Evolutionary conservation across 768 basidiomycete genomes (phyloP).

Genomic region (Auriculariales sp.): DNA sequence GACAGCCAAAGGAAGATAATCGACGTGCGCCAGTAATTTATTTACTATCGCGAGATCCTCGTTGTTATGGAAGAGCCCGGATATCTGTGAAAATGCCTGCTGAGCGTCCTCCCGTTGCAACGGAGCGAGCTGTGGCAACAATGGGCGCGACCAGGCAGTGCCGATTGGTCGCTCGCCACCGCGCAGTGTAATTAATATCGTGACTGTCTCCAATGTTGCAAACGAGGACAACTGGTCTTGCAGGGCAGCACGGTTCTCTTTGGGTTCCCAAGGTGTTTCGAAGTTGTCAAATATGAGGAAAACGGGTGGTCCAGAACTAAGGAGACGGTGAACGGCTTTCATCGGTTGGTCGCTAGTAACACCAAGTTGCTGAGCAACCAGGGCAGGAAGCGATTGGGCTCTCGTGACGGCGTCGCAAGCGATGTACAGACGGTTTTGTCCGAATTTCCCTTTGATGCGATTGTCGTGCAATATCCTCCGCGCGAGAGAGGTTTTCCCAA

Average conservation of each 20-base stretch:
- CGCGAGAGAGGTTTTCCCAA: no score
- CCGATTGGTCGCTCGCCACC: background rate
- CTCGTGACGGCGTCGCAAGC: no score
- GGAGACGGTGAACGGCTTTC: no score
- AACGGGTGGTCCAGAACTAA: no score
- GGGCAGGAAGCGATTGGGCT: no score
- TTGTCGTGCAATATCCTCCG: no score
- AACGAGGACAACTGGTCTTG: slow-evolving; percentile 14
- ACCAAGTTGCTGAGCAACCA: no score
- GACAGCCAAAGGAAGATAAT: slow-evolving; percentile 19
- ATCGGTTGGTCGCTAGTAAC: no score
- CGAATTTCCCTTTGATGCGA: no score
- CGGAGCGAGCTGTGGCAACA: background rate
- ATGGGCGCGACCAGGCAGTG: slow-evolving; percentile 1
- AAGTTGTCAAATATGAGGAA: slow-evolving; percentile 26
- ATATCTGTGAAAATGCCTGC: slow-evolving; percentile 15
- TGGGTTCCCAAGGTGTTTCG: slow-evolving; percentile 23
- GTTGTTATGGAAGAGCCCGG: slow-evolving; percentile 10
- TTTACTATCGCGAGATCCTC: slow-evolving; percentile 13
- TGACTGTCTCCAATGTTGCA: slow-evolving; percentile 13
- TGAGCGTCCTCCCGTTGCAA: slow-evolving; percentile 8
- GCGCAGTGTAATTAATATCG: slow-evolving; percentile 22
- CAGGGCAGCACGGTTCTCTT: slow-evolving; percentile 11
- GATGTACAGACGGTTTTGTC: no score
- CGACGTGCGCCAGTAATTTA: slow-evolving; percentile 13